A percentile compares a stretch with the other conserved stretches of the same genome.
Conservation (phyloP, 306 rosid genomes). For the Vigna hirtella region DNA sequence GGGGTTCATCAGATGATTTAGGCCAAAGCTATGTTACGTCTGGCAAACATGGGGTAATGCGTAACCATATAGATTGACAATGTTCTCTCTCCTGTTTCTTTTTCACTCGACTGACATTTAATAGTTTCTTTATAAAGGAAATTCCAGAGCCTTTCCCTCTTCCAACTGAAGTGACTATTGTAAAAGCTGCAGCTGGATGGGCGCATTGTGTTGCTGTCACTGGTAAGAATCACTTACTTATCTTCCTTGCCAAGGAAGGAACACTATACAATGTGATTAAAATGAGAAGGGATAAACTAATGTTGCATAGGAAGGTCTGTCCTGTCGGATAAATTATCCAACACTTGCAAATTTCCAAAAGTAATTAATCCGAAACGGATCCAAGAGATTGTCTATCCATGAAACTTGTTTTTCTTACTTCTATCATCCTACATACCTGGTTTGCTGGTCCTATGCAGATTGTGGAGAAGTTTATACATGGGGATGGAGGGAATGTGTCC, state of each 20-base stretch:
- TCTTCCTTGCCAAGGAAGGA: not conserved
- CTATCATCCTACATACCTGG: conserved; percentile 21
- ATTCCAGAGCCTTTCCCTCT: conserved; percentile 94
- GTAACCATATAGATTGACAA: not conserved
- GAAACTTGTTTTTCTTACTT: not conserved
- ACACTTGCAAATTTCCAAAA: not conserved
- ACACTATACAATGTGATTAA: conserved; percentile 8
- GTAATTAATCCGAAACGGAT: conserved; percentile 23
- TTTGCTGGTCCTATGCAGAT: conserved; percentile 54
- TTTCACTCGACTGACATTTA: conserved; percentile 44
- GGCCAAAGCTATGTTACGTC: conserved; percentile 97
- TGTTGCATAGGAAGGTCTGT: conserved; percentile 6
- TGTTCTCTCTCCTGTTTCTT: conserved; percentile 19
- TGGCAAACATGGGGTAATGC: conserved; percentile 94
- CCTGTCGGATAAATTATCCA: conserved; percentile 20
- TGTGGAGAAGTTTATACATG: conserved; percentile 86
- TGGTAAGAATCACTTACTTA: conserved; percentile 59
- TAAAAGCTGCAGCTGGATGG: conserved; percentile 92
- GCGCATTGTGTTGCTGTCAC: conserved; percentile 92
- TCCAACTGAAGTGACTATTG: conserved; percentile 70
- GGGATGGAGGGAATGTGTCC: conserved; percentile 99
- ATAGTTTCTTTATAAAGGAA: conserved; percentile 66
- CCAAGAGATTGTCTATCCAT: conserved; percentile 29
- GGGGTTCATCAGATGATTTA: conserved; percentile 97
- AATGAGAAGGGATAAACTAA: conserved; percentile 10